A percentile compares a stretch with the other conserved stretches of the same genome.
Conservation (phyloP, 192 early-diverging fungal genomes). For the Backusella circina region DNA sequence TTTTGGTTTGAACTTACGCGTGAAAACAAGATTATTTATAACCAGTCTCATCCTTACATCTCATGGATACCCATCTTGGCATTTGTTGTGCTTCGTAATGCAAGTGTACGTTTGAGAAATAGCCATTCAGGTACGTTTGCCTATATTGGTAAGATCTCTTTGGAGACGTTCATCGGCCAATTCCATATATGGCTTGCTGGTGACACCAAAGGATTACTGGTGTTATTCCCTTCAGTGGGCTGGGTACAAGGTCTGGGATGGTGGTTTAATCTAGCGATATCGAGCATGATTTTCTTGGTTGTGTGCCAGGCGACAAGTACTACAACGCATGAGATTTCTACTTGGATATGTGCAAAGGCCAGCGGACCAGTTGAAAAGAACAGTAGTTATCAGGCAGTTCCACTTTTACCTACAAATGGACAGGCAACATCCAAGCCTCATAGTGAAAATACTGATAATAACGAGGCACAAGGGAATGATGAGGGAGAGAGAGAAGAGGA, state of each 20-base stretch:
- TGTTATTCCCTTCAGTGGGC: slow-evolving; percentile 35
- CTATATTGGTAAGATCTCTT: slow-evolving; percentile 59
- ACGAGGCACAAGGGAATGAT: neutral
- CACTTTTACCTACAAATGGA: slow-evolving; percentile 20
- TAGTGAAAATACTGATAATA: neutral
- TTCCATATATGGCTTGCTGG: slow-evolving; percentile 77
- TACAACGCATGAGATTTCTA: slow-evolving; percentile 35
- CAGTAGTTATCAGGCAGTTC: slow-evolving; percentile 20
- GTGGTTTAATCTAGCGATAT: slow-evolving; percentile 49
- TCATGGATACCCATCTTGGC: slow-evolving; percentile 58
- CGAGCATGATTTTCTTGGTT: slow-evolving; percentile 46
- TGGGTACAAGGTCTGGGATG: slow-evolving; percentile 40
- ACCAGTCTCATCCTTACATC: slow-evolving; percentile 63
- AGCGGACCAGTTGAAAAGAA: neutral
- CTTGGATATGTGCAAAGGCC: slow-evolving; percentile 15
- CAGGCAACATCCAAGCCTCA: neutral
- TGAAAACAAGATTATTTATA: slow-evolving; percentile 59
- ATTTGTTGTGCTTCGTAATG: slow-evolving; percentile 70
- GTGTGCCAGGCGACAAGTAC: slow-evolving; percentile 44
- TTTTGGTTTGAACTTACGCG: slow-evolving; percentile 50
- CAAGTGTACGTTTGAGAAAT: slow-evolving; percentile 47
- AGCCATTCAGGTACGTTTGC: slow-evolving; percentile 50
- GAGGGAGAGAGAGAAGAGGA: neutral
- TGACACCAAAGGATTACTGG: slow-evolving; percentile 70
- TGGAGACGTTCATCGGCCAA: slow-evolving; percentile 81